Percentiles rank a stretch among this genome's conserved stretches.
Evolutionary conservation across 805 yeast species (phyloP).

Genomic region (Monosporozyma aquatica): DNA sequence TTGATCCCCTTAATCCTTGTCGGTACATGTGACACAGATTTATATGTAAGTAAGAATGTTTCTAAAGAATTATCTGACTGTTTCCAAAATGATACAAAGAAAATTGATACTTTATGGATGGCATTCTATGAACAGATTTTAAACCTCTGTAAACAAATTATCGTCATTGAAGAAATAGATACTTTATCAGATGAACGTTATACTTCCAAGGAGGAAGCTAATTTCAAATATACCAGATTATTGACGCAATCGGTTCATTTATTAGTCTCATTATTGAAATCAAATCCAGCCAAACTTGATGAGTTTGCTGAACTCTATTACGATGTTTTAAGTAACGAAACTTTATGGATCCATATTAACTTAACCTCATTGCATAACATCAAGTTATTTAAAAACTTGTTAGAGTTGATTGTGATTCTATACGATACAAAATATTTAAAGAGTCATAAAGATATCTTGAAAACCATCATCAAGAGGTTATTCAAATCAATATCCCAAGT

Average conservation of each 20-base stretch:
- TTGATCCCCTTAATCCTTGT: constrained; percentile 65
- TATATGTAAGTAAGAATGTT: constrained; percentile 46
- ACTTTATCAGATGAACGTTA: constrained; percentile 70
- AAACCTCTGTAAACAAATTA: constrained; percentile 42
- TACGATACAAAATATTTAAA: constrained; percentile 13
- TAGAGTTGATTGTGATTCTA: constrained; percentile 32
- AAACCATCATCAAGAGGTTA: constrained; percentile 26
- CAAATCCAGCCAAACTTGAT: constrained; percentile 6
- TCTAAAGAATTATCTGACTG: constrained; percentile 38
- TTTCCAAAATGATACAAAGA: constrained; percentile 48
- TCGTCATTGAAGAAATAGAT: constrained; percentile 48
- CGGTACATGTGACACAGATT: constrained; percentile 65
- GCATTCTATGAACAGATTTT: constrained; percentile 49
- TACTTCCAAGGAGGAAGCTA: constrained; percentile 55
- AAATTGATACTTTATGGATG: constrained; percentile 50
- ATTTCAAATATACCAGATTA: constrained; percentile 52
- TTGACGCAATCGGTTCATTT: constrained; percentile 42
- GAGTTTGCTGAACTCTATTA: constrained; percentile 13
- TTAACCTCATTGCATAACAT: constrained; percentile 33
- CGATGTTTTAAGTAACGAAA: constrained; percentile 35
- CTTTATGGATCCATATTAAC: constrained; percentile 36
- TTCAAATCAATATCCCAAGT: constrained; percentile 30
- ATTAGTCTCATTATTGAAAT: constrained; percentile 30
- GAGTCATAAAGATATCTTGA: constrained; percentile 24
- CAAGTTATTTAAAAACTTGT: constrained; percentile 35